A percentile compares a stretch with the other conserved stretches of the same genome.
phyloP scores from a whole-genome alignment of 2,329 filamentous ascomycete species.

The Trichophyton simii region DNA sequence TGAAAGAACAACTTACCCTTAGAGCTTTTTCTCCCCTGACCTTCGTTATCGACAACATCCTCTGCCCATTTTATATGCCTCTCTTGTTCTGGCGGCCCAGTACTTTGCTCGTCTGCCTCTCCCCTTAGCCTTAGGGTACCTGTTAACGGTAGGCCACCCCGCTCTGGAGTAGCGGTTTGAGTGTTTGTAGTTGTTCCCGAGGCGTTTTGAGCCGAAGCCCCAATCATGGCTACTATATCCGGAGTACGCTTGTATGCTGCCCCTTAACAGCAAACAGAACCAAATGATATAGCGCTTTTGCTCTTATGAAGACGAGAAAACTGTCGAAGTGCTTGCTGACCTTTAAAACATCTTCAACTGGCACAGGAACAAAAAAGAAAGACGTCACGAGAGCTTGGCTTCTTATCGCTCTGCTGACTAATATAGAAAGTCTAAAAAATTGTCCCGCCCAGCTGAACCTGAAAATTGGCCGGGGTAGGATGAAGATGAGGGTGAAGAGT shows the following conservation, averaged over 20 bases:
- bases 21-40: conserved; percentile 81
- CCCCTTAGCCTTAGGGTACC: conserved; percentile 12
- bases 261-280: not conserved
- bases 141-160: conserved; percentile 1
- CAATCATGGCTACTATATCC: not conserved
- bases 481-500: too few relatives aligned
- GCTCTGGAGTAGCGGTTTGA: not conserved
- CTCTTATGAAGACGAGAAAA: not conserved
- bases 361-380: not conserved
- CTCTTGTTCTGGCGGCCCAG: not conserved
- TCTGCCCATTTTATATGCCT: conserved; percentile 77
- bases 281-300: not conserved
- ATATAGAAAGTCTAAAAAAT: not conserved
- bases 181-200: not conserved
- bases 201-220: not conserved
- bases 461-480: not conserved
- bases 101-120: conserved; percentile 5
- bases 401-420: not conserved
- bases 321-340: not conserved
- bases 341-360: not conserved
- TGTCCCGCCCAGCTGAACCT: not conserved
- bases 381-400: not conserved
- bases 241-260: not conserved
- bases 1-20: conserved; percentile 51
- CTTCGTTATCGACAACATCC: conserved; percentile 89